Evolutionary conservation across 2,329 filamentous ascomycete species (phyloP).

Genomic region (Didymellaceae sp.): DNA sequence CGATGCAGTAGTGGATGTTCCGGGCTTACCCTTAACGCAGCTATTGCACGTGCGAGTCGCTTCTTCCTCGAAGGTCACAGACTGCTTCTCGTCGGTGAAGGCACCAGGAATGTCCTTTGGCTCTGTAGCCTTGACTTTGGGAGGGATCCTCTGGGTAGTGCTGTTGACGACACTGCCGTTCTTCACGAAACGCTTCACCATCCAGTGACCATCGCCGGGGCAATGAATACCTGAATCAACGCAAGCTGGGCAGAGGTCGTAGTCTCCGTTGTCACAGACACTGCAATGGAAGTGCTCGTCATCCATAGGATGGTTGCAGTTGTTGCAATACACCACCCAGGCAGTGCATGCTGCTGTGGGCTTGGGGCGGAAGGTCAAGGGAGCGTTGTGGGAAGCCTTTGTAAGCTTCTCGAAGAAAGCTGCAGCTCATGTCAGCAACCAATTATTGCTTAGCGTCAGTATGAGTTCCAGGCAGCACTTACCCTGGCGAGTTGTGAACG

Average conservation of each 20-base stretch:
- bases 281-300: slow-evolving; percentile 93
- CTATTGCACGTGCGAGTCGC: slow-evolving; percentile 74
- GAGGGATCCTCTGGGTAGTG: slow-evolving; percentile 79
- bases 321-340: slow-evolving; percentile 94
- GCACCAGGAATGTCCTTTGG: slow-evolving; percentile 53
- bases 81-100: slow-evolving; percentile 55
- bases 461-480: slow-evolving; percentile 21
- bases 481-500: slow-evolving; percentile 48
- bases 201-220: slow-evolving; percentile 81
- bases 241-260: slow-evolving; percentile 86
- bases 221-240: slow-evolving; percentile 79
- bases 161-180: slow-evolving; percentile 83
- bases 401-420: slow-evolving; percentile 43
- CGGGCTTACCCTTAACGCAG: slow-evolving; percentile 65
- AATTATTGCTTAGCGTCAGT: neutral
- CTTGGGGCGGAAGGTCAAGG: slow-evolving; percentile 51
- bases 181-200: slow-evolving; percentile 87
- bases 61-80: slow-evolving; percentile 42
- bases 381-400: slow-evolving; percentile 32
- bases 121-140: slow-evolving; percentile 59
- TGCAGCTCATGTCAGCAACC: slow-evolving; percentile 21
- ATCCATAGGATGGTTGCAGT: slow-evolving; percentile 78
- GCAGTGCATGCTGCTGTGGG: slow-evolving; percentile 48
- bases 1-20: neutral
- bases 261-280: slow-evolving; percentile 91